These are phyloP conservation scores for Phialophora macrospora DNA, from an alignment of 2,329 filamentous ascomycete genomes.

Conservation along the genomic window DNA sequence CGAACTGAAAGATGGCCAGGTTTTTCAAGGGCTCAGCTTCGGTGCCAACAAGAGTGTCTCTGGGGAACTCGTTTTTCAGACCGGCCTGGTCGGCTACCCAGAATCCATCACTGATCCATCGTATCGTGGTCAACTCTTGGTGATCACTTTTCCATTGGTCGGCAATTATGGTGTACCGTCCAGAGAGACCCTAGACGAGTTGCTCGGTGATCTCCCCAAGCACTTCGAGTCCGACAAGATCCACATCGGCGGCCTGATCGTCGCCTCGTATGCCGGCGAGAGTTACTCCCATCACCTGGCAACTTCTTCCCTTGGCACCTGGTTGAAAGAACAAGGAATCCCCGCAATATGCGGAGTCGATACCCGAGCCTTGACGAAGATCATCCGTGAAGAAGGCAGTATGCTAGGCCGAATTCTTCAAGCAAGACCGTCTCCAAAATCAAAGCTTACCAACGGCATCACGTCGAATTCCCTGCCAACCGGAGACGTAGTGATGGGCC, in stretches of 20 bases:
- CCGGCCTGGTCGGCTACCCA: slow-evolving; percentile 98
- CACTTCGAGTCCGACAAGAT: slow-evolving; percentile 93
- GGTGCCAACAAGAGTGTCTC: slow-evolving; percentile 92
- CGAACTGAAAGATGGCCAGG: slow-evolving; percentile 88
- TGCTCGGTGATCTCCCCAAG: slow-evolving; percentile 83
- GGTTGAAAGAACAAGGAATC: slow-evolving; percentile 94
- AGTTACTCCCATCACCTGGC: slow-evolving; percentile 95
- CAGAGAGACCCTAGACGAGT: slow-evolving; percentile 79
- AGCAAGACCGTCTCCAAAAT: slow-evolving; percentile 58
- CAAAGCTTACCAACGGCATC: slow-evolving; percentile 48
- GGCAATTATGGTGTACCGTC: slow-evolving; percentile 98
- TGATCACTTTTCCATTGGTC: slow-evolving; percentile 92
- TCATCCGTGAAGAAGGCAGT: slow-evolving; percentile 89
- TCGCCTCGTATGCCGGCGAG: slow-evolving; percentile 90
- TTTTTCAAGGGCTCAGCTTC: slow-evolving; percentile 95
- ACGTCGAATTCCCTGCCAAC: slow-evolving; percentile 49
- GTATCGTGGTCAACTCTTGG: slow-evolving; percentile 91
- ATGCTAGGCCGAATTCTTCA: slow-evolving; percentile 92
- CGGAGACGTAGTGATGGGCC: slow-evolving; percentile 40
- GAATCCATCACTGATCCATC: slow-evolving; percentile 90
- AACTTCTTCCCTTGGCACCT: slow-evolving; percentile 84
- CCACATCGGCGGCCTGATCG: slow-evolving; percentile 89
- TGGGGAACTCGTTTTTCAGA: slow-evolving; percentile 98
- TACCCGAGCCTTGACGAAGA: slow-evolving; percentile 90
- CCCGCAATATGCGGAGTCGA: slow-evolving; percentile 96